phyloP scores from a whole-genome alignment of 2,329 filamentous ascomycete species.

The Colletotrichum eremochloae region DNA sequence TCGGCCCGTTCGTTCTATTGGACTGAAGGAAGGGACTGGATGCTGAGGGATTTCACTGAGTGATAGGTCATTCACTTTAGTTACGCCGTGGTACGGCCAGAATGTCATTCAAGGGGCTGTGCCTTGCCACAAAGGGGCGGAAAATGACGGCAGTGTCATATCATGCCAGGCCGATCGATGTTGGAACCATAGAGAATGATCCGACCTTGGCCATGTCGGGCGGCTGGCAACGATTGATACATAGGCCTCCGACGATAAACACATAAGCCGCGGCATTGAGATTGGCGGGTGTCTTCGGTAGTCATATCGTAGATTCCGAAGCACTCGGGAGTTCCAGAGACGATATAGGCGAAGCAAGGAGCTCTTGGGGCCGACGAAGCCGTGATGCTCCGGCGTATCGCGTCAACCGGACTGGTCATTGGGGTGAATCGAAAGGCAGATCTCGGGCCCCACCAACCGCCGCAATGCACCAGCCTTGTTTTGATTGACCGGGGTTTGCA shows the following conservation, averaged over 20 bases:
- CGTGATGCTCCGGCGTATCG: slow-evolving; percentile 42
- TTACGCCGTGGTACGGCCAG: slow-evolving; percentile 7
- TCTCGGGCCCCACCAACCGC: slow-evolving; percentile 34
- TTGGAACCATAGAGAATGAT: slow-evolving; percentile 24
- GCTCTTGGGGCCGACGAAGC: slow-evolving; percentile 40
- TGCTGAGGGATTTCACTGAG: slow-evolving; percentile 20
- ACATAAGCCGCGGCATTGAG: slow-evolving; percentile 31
- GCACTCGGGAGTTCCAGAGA: slow-evolving; percentile 25
- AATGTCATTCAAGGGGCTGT: slow-evolving; percentile 5
- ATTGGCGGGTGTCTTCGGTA: slow-evolving; percentile 36
- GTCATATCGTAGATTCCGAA: slow-evolving; percentile 24
- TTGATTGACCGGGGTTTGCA: slow-evolving; percentile 37
- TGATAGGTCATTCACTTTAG: slow-evolving; percentile 2
- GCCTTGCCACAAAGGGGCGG: slow-evolving; percentile 19
- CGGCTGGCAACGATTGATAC: background rate
- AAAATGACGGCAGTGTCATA: slow-evolving; percentile 36
- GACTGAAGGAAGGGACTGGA: background rate
- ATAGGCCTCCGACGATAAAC: slow-evolving; percentile 21
- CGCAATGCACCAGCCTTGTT: slow-evolving; percentile 39
- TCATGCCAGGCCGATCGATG: slow-evolving; percentile 32
- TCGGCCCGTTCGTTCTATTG: slow-evolving; percentile 1
- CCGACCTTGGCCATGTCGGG: slow-evolving; percentile 26
- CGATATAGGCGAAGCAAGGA: slow-evolving; percentile 41
- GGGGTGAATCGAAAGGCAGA: slow-evolving; percentile 34
- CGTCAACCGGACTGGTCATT: slow-evolving; percentile 29